Base-by-base conservation (phyloP, 1,284 basidiomycete genomes). In the Veloporphyrellus conicus region DNA sequence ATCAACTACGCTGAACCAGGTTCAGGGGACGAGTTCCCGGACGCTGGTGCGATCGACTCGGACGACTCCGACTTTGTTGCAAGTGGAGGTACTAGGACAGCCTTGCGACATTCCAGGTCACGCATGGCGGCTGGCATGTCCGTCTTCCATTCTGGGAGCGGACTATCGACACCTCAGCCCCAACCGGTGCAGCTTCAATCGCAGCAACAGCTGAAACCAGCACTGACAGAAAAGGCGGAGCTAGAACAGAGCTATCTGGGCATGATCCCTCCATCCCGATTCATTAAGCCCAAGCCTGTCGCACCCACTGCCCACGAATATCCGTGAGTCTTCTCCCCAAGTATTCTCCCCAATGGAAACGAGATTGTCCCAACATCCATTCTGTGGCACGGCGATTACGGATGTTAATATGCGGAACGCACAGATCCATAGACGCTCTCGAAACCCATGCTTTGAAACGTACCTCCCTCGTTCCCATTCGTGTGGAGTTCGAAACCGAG, bases 401-500 rank as follows among this genome's bases (percentile, higher is more conserved):
- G 48, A 45, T 49, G 38, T 54, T 52, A 39, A 61, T 57, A 45
- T 48, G 37, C 33, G 50, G 40, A 47, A 52, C 49, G 39, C 18
- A 52, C 60, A 92, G 89, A 38, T 68, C 85, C 1, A 75, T 78
- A 47, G 82, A 89, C 23, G 68, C 74, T n/a, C 64, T 93, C 29
- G 77, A 84, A 36, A 64, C 66, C 11, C 82, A 89, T 61, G 86
- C 88, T 1, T 65, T 73, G 39, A 77, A 75, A 52, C 77, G 81
- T 20, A 78, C 87, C 5, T 73, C 85, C 3, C 79, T 95, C 22
- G 82, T 98, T 4, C 95, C 95, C 9, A 91, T 99, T 54, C 87
- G 90, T 40, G 87, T 99, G 49, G 94, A 98, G 61, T 84, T 97
- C 57, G 93, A 98, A 63, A 93, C 93, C 4, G 88, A 93, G 8